A percentile compares a stretch with the other conserved stretches of the same genome.
Conservation (phyloP, 495 filamentous ascomycete genomes). For the Xanthoparmelia taractica region DNA sequence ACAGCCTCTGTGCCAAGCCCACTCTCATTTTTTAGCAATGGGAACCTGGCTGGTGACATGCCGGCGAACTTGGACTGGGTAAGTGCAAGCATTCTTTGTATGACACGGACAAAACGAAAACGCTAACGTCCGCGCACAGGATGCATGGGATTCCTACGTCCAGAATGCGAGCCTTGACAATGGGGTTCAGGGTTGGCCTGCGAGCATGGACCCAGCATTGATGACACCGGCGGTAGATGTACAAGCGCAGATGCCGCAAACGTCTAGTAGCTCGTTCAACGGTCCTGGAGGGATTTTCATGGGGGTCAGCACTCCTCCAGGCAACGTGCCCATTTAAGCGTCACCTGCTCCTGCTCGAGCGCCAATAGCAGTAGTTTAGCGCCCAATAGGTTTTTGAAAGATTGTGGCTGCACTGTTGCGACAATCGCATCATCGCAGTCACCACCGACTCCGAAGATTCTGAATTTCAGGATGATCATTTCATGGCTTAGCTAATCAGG, state of each 20-base stretch:
- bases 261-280: slow-evolving; percentile 16
- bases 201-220: slow-evolving; percentile 26
- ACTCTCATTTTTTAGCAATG: slow-evolving; percentile 44
- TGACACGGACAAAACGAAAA: background rate
- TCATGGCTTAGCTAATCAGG: no score
- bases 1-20: slow-evolving; percentile 42
- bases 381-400: no score
- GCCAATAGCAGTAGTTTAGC: background rate
- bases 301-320: slow-evolving; percentile 19
- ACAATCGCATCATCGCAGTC: no score
- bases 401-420: no score
- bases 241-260: slow-evolving; percentile 18
- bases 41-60: slow-evolving; percentile 50
- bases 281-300: slow-evolving; percentile 20
- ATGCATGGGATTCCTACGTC: slow-evolving; percentile 51
- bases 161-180: slow-evolving; percentile 44
- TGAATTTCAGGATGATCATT: no score
- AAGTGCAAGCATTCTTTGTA: slow-evolving; percentile 28
- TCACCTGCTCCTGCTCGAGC: background rate
- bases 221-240: slow-evolving; percentile 19
- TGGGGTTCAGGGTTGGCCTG: slow-evolving; percentile 42
- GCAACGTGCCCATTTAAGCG: slow-evolving; percentile 28
- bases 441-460: no score
- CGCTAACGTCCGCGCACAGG: slow-evolving; percentile 32
- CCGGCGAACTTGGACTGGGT: slow-evolving; percentile 74